Evolutionary conservation across 106 monocot genomes (phyloP).

Genomic region (Xerophyta viscosa): DNA sequence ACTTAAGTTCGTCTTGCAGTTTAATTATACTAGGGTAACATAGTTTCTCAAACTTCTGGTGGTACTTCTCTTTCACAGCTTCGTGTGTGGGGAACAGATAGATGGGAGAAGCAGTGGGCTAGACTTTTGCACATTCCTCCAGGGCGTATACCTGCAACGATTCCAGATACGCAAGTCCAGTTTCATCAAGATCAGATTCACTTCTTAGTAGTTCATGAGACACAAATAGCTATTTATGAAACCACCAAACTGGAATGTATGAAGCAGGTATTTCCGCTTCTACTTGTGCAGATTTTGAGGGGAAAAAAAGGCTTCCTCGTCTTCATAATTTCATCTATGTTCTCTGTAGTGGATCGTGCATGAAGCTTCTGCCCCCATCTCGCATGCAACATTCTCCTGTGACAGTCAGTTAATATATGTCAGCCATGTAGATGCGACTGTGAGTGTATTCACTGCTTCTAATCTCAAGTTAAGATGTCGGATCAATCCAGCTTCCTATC

Average conservation of each 20-base stretch:
- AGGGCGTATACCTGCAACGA: constrained; percentile 30
- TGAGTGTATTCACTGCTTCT: constrained; percentile 55
- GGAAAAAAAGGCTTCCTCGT: no score
- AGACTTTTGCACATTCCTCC: constrained; percentile 67
- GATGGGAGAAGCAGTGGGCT: constrained; percentile 72
- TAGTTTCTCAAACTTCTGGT: background rate
- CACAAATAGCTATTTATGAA: constrained; percentile 77
- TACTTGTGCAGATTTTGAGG: no score
- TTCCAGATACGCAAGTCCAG: constrained; percentile 78
- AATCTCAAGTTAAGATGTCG: constrained; percentile 57
- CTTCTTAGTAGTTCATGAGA: constrained; percentile 81
- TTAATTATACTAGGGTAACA: no score
- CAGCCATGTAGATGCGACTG: constrained; percentile 60
- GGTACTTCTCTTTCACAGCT: constrained; percentile 38
- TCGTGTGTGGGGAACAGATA: constrained; percentile 73
- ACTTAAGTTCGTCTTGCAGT: no score
- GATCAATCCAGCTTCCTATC: constrained; percentile 68
- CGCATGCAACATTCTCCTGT: constrained; percentile 84
- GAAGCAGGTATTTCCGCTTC: constrained; percentile 38
- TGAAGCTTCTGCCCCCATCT: constrained; percentile 47
- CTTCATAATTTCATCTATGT: background rate
- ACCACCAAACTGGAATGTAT: constrained; percentile 54
- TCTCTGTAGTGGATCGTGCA: constrained; percentile 40
- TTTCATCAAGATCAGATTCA: constrained; percentile 84
- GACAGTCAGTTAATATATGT: constrained; percentile 78